Percentiles rank a stretch among this genome's conserved stretches.
These are phyloP conservation scores for Aspergillus tamarii DNA, from an alignment of 2,329 filamentous ascomycete species.

Conservation along the genomic window DNA sequence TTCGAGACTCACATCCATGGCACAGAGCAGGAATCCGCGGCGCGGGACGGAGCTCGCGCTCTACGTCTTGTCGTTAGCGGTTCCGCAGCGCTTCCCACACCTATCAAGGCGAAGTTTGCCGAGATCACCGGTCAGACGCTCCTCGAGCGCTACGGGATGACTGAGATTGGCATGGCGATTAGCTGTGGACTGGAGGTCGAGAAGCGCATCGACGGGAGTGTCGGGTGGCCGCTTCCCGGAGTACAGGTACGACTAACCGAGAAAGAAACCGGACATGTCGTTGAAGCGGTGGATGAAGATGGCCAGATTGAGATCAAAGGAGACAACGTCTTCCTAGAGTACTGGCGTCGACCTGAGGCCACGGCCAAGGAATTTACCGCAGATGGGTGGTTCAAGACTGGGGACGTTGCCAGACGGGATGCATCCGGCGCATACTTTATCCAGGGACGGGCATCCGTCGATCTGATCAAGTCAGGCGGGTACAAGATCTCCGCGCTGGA, in stretches of 20 bases:
- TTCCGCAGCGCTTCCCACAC: conserved; percentile 47
- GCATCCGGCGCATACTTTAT: conserved; percentile 53
- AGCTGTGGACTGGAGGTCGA: conserved; percentile 48
- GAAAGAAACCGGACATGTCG: conserved; percentile 38
- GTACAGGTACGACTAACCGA: conserved; percentile 52
- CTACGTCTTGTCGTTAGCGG: conserved; percentile 47
- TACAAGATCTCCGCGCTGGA: conserved; percentile 61
- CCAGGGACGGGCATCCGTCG: conserved; percentile 55
- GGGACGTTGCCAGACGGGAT: conserved; percentile 47
- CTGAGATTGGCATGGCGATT: conserved; percentile 54
- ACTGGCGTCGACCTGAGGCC: conserved; percentile 49
- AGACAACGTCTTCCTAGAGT: conserved; percentile 47
- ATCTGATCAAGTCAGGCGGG: conserved; percentile 60
- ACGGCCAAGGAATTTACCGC: conserved; percentile 50
- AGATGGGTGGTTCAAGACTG: conserved; percentile 55
- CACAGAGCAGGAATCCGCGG: conserved; percentile 35
- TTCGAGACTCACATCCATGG: conserved; percentile 44
- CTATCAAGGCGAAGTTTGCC: conserved; percentile 45
- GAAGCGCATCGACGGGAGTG: conserved; percentile 50
- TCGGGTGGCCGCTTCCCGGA: conserved; percentile 53
- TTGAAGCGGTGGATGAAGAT: conserved; percentile 39
- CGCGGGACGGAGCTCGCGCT: conserved; percentile 36
- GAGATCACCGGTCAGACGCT: conserved; percentile 48
- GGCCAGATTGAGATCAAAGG: conserved; percentile 50
- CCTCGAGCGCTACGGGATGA: conserved; percentile 55